Evolutionary conservation across 2,329 filamentous ascomycete species (phyloP), one percentile per base, ranked within the genome.

Genomic region (Fusarium dlaminii): DNA sequence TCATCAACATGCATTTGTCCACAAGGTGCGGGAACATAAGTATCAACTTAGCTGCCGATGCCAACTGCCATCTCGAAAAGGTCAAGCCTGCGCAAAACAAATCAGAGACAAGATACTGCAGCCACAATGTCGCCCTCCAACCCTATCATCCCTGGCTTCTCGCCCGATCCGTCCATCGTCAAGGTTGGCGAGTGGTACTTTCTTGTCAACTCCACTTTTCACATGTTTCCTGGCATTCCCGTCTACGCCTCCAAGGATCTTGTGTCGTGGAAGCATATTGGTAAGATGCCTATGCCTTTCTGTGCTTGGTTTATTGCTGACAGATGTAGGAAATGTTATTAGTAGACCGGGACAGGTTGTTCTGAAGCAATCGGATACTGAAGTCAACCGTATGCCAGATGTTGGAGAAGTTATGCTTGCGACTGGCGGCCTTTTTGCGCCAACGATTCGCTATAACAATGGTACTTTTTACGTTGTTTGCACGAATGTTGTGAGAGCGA

Each of bases 151-250:
- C 66, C 66, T 54, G 66, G 66, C 13, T 68, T 68, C 18, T 68
- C 66, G 13, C 64, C 66, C 8, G 66, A 68, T 43, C 64, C 66
- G 8, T 68, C 66, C 11, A 63, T 68, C 32, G 48, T 63, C 39
- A 68, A 68, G 36, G 42, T 68, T 3, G 56, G n/a, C 15, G 64
- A 68, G 17, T 68, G 66, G 66, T 63, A 68, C 43, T 68, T 63
- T 42, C 64, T 68, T 2, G 66, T 68, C 11, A 68, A 63, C 51
- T 68, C 66, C 36, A 68, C 66, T 8, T 68, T 68, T 43, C 66
- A 68, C 42, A 63, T 68, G 64, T 68, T 68, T 10, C 66, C 66
- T 30, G 64, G 66, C 3, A 55, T 68, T 32, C 66, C 64, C 9
- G 65, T 68, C 0, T 68, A 68, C 20, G 64, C 64, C 0, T 68